Evolutionary conservation across 2,329 filamentous ascomycete species (phyloP), one percentile per base, ranked within the genome.

Genomic region (Coniochaeta sp.): DNA sequence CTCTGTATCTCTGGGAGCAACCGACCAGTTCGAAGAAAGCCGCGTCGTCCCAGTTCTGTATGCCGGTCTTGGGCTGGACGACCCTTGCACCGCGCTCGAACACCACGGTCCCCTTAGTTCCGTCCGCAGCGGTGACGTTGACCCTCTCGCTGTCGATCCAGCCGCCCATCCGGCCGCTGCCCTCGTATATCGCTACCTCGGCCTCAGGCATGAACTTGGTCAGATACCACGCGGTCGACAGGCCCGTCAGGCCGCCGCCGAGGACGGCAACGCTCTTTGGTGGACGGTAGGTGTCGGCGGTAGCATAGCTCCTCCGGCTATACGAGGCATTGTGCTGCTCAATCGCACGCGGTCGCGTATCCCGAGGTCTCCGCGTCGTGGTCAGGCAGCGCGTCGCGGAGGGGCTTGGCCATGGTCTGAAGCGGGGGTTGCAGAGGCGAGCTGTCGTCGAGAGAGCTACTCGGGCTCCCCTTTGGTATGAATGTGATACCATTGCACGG

Each of bases 11-110:
- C n/a, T n/a, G 47, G 24, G n/a, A 17, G 22, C 14, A 64, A 65
- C 82, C 67, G 76, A 93, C 90, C 78, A 96, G 73, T 65, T 89
- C 85, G 60, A 87, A 83, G 12, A 92, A 83, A 38, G 90, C 78
- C 38, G 89, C 71, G 59, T 89, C 87, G 67, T 87, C 84, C 62
- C 80, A 83, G 47, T 76, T 71, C 63, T 74, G 72, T 0, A 63
- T 66, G 36, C 68, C 62, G 65, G 70, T 64, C 71, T 79, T 64
- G 74, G 84, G 76, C 61, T 89, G 81, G 65, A 96, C 75, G 59
- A 90, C 90, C 67, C 93, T 84, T 24, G 95, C 90, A 0, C 93
- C 95, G 65, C 85, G 83, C 76, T 99, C 93, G 68, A 98, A 91
- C 30, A 90, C 74, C 36, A 96, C 82, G 3, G 69, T 72, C 16